Base-by-base conservation (phyloP, 768 basidiomycete species). In the Solioccasus polychromus region DNA sequence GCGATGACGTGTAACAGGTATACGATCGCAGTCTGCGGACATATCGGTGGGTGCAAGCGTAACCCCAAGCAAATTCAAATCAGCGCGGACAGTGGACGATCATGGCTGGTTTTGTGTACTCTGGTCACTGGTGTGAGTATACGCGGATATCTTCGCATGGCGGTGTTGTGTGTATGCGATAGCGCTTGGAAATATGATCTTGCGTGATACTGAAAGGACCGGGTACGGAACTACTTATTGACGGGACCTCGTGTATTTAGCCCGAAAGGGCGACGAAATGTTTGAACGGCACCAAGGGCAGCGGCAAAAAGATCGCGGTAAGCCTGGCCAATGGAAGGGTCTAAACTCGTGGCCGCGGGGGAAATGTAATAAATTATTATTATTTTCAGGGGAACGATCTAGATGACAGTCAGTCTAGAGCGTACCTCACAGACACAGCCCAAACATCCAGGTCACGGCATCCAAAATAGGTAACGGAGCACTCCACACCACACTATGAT, bases 401-500 rank as follows among this genome's bases (percentile, higher is more conserved):
- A 25, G 38, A 50, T 36, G 18, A 35, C 30, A 25, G 42, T 20
- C 25, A 24, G 42, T 61, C 58, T 63, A 51, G 62, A 61, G 40
- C 47, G 31, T 41, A 35, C 1, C n/a, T n/a, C n/a, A n/a, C n/a
- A 29, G 22, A 39, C 56, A 49, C 47, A 45, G 49, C 46, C 59
- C 26, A 19, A 15, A 37, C 38, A 20, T 48, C 47, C 39, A 47
- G 57, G 60, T 43, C 48, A 12, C 31, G 6, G 6, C 10, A 7
- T 47, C 63, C 45, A 10, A 66, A 66, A 45, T 29, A 53, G 62
- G 62, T 28, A 62, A 48, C 15, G 44, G 51, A 51, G 37, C 28
- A 38, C 45, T 52, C 61, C 42, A 35, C 50, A 23, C 42, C 30
- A 22, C 51, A 48, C 44, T 6, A 51, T 62, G 59, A 62, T 52